These are phyloP conservation scores for Aethionema arabicum DNA, from an alignment of 345 rosid genomes.

Conservation along the genomic window DNA sequence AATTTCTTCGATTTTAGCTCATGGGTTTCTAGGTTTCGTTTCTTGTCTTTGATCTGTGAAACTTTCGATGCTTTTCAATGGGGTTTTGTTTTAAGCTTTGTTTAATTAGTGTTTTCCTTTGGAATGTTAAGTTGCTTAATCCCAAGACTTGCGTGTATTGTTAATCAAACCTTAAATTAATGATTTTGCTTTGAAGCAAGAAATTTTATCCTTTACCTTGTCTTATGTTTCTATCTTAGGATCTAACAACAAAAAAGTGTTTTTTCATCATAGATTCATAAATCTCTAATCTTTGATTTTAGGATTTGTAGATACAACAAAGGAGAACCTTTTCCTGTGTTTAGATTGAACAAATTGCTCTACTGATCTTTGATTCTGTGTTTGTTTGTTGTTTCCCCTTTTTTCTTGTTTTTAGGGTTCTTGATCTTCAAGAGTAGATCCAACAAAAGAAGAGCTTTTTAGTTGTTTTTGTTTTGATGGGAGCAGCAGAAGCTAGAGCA, in stretches of 20 bases:
- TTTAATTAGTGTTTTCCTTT: background rate
- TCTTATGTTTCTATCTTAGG: slow-evolving; percentile 9
- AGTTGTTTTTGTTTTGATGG: slow-evolving; percentile 46
- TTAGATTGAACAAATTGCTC: no score
- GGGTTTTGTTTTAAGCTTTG: background rate
- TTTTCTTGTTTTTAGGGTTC: background rate
- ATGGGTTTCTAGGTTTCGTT: no score
- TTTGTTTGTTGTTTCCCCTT: background rate
- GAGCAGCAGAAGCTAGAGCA: slow-evolving; percentile 89
- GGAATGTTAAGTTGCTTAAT: slow-evolving; percentile 20
- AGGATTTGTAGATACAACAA: background rate
- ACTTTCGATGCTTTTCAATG: background rate
- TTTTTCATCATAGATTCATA: background rate
- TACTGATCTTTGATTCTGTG: slow-evolving; percentile 9
- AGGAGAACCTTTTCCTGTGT: background rate
- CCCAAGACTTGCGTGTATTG: slow-evolving; percentile 31
- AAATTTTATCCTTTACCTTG: background rate
- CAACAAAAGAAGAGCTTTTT: no score
- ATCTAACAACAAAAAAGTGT: background rate
- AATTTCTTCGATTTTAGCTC: slow-evolving; percentile 3
- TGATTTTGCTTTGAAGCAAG: slow-evolving; percentile 34
- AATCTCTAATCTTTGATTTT: background rate
- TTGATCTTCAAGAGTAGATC: slow-evolving; percentile 15
- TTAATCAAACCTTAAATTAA: background rate
- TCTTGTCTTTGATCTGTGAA: slow-evolving; percentile 11